Percentiles rank a stretch among this genome's conserved stretches.
phyloP scores from a whole-genome alignment of 331 rosid genomes.

The Spiraea crenata region DNA sequence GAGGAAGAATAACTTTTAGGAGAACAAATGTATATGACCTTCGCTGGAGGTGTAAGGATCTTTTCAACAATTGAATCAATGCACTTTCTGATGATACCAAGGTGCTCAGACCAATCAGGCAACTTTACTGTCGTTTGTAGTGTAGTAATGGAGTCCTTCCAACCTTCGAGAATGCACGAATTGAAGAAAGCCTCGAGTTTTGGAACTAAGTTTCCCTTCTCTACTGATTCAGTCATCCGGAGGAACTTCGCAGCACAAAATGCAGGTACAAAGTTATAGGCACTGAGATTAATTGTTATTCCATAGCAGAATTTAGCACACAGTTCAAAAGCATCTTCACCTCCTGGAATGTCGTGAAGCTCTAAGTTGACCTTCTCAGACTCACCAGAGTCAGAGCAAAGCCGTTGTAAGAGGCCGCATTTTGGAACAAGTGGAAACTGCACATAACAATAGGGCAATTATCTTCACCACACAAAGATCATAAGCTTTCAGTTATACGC shows the following conservation, averaged over 20 bases:
- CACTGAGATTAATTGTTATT: constrained; percentile 78
- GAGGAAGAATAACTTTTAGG: background rate
- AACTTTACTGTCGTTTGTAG: constrained; percentile 62
- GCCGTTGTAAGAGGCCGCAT: constrained; percentile 84
- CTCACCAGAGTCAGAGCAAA: constrained; percentile 62
- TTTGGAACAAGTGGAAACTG: constrained; percentile 82
- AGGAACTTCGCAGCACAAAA: constrained; percentile 91
- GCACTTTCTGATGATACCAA: constrained; percentile 83
- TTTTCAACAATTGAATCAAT: constrained; percentile 87
- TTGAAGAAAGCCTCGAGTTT: constrained; percentile 87
- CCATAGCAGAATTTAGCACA: constrained; percentile 95
- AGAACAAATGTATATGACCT: constrained; percentile 33
- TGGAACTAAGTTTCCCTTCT: constrained; percentile 71
- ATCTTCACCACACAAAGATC: constrained; percentile 13
- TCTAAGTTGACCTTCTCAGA: constrained; percentile 51
- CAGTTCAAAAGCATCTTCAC: constrained; percentile 85
- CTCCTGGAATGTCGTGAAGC: constrained; percentile 90
- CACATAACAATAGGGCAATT: constrained; percentile 53
- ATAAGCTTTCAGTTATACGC: background rate
- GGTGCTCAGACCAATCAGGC: constrained; percentile 86
- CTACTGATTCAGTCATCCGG: constrained; percentile 69
- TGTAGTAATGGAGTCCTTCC: constrained; percentile 87
- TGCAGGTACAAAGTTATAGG: constrained; percentile 76
- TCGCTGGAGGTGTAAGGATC: constrained; percentile 74
- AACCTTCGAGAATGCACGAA: constrained; percentile 85